Base-by-base conservation (phyloP, 2,329 filamentous ascomycete genomes). In the Purpureocillium takamizusanense region DNA sequence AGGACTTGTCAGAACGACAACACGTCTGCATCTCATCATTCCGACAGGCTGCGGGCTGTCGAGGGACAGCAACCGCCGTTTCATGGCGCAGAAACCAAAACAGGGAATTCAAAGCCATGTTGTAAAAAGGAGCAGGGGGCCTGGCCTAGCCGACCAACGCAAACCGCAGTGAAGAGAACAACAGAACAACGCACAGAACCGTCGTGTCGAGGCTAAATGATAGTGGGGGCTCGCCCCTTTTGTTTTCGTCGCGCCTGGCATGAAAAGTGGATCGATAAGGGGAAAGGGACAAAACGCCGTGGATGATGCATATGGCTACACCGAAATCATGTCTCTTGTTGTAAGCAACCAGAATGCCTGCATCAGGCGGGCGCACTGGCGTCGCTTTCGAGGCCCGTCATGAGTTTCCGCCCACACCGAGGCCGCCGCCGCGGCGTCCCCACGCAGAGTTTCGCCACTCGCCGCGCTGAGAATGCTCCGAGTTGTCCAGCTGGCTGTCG, bases 361-460 rank as follows among this genome's bases (percentile, higher is more conserved):
- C 28, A 30, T 14, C 28, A 13, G 11, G 31, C 34, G 35, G 31
- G 39, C 35, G 46, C 36, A 13, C 23, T 14, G 32, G 23, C 29
- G 23, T 31, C 23, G 2, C 38, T 42, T 41, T 37, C 23, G 38
- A 34, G 42, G 40, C 39, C 37, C 15, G 47, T 62, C 52, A 67
- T 48, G 55, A 59, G 40, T 65, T 64, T 32, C 61, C 60, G 10
- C 72, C 70, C 10, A 74, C 62, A 43, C 74, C 70, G 33, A 69
- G 58, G 18, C 67, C 66, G 16, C 69, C 65, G 45, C 63, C 70
- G 42, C 68, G 72, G 35, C 69, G 69, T 21, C 62, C 65, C 66
- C 67, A 75, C 29, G 61, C 71, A 14, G 74, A 78, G 51, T 75
- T 76, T 27, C 74, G 67, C 72, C 74, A 78, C 42, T 77, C 71